These are phyloP conservation scores for Phanerochaete carnosa DNA, from an alignment of 768 basidiomycete species.

Conservation along the genomic window DNA sequence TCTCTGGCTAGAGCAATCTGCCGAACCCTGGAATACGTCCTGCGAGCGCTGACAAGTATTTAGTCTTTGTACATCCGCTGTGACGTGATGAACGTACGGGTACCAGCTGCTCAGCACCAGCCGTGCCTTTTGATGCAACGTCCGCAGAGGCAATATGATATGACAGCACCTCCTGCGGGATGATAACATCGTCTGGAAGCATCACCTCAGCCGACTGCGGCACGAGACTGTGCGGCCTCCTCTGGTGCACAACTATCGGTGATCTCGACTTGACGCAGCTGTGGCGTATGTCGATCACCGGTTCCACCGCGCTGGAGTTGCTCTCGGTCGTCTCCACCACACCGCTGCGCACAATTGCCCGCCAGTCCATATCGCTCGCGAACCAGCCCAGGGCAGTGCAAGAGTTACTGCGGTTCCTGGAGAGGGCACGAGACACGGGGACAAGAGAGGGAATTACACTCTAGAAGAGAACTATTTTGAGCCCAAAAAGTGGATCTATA, in stretches of 20 bases:
- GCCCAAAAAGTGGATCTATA: not conserved
- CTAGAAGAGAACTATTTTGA: not conserved
- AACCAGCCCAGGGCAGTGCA: slow-evolving; percentile 6
- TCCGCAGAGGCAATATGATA: not conserved
- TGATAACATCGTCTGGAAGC: not conserved
- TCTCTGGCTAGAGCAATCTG: too few species aligned
- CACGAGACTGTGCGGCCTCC: not conserved
- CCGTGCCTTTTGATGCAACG: not conserved
- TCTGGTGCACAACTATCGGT: slow-evolving; percentile 6
- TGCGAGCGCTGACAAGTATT: not conserved
- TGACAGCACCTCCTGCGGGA: not conserved
- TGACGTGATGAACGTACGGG: too few species aligned
- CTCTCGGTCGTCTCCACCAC: not conserved
- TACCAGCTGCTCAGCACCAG: not conserved
- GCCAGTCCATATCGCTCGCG: slow-evolving; percentile 2
- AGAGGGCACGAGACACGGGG: not conserved
- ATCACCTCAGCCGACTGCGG: slow-evolving; percentile 1
- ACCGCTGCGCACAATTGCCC: slow-evolving; percentile 1
- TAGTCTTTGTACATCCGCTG: not conserved
- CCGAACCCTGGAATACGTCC: too few species aligned
- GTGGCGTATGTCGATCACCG: not conserved
- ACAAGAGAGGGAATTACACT: not conserved
- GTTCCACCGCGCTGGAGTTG: not conserved
- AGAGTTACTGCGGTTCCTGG: slow-evolving; percentile 1
- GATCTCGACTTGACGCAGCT: slow-evolving; percentile 4